phyloP scores from a whole-genome alignment of 345 rosid genomes.

The Pugionium cornutum region DNA sequence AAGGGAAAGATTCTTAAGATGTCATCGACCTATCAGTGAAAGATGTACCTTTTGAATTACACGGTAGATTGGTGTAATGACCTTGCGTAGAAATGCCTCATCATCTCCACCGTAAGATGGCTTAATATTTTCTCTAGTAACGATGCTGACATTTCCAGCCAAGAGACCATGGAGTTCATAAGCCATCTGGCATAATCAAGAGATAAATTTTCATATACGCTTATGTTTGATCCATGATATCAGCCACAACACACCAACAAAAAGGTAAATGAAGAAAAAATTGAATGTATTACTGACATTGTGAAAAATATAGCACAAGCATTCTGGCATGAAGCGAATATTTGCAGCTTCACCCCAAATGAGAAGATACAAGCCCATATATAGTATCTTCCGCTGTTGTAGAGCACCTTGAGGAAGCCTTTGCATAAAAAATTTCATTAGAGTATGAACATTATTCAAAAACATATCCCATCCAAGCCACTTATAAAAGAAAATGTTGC shows the following conservation, averaged over 20 bases:
- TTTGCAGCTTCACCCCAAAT: conserved; percentile 99
- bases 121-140: conserved; percentile 94
- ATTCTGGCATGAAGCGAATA: conserved; percentile 93
- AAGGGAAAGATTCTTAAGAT: conserved; percentile 21
- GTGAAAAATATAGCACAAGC: conserved; percentile 92
- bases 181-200: conserved; percentile 71
- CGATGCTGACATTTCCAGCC: conserved; percentile 98
- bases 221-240: conserved; percentile 14
- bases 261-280: conserved; percentile 17
- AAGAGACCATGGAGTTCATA: conserved; percentile 95
- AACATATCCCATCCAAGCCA: conserved; percentile 19
- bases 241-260: conserved; percentile 11
- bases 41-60: conserved; percentile 71
- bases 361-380: conserved; percentile 93
- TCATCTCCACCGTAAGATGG: conserved; percentile 99
- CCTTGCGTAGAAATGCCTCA: conserved; percentile 90
- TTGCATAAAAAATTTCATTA: conserved; percentile 29
- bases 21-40: conserved; percentile 3
- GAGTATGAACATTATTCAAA: conserved; percentile 20
- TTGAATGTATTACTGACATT: conserved; percentile 57
- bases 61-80: conserved; percentile 83
- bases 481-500: conserved; percentile 3
- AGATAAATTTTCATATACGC: not conserved
- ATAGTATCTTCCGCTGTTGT: conserved; percentile 88
- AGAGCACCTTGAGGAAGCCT: conserved; percentile 93